Evolutionary conservation across 495 filamentous ascomycete species (phyloP).

Genomic region (Pseudevernia furfuracea): DNA sequence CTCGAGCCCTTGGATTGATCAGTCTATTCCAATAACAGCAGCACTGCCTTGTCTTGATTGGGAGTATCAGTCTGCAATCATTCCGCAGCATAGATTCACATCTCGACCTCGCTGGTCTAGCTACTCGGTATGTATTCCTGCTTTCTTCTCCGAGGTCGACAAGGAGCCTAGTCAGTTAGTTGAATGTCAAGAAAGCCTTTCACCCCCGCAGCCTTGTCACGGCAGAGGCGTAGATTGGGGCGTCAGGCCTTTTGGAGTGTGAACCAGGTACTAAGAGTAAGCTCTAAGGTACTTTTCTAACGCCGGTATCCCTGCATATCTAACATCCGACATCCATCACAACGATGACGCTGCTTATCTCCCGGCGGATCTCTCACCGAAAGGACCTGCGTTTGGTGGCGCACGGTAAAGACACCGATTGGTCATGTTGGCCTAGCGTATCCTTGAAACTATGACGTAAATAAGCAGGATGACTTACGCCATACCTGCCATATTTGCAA

Average conservation of each 20-base stretch:
- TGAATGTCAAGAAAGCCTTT: background rate
- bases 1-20: background rate
- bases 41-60: background rate
- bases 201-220: background rate
- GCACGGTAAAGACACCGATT: constrained; percentile 20
- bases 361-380: constrained; percentile 15
- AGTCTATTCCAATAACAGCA: background rate
- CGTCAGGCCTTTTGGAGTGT: background rate
- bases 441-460: background rate
- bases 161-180: background rate
- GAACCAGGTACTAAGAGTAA: background rate
- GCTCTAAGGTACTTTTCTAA: background rate
- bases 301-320: background rate
- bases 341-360: constrained; percentile 26
- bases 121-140: background rate
- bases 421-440: constrained; percentile 2
- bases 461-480: constrained; percentile 11
- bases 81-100: background rate
- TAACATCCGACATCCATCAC: background rate
- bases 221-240: constrained; percentile 3
- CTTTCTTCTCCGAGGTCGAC: background rate
- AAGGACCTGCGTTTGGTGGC: constrained; percentile 25
- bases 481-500: background rate
- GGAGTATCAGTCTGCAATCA: background rate
- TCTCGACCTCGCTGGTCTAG: background rate